Evolutionary conservation across 805 yeast species (phyloP), one percentile per base, ranked within the genome.

Genomic region (Candida adriatica): DNA sequence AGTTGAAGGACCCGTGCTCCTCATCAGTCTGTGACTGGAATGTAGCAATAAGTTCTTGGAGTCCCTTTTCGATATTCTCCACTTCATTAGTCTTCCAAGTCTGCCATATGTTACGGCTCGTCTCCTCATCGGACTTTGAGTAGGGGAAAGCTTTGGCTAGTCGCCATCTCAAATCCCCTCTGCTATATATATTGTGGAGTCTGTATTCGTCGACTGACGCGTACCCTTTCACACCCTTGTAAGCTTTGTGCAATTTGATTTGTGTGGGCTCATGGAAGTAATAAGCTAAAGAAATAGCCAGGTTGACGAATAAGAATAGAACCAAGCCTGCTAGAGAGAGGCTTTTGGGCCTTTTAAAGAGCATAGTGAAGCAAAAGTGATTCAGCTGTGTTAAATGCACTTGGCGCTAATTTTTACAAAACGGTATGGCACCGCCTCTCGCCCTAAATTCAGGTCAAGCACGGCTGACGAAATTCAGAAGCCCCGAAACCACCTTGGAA

Each of bases 61-160:
- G 33, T 4, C 33, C 34, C 11, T 32, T 13, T n/a, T 41, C 41
- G 8, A 41, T 22, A 21, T 31, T 8, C 2, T 30, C 31, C 14
- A 31, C 13, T 6, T 36, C 26, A 6, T 28, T 31, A 11, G 36
- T 37, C 41, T 68, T 67, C 74, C 74, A 68, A 8, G 68, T 56
- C 43, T 68, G 74, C 72, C 73, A 68, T 24, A 68, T 65, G 37
- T 57, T 55, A 17, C 58, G 64, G 3, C 63, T 68, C 33, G 60
- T 58, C 8, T 22, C 15, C 6, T 30, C 30, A 2, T 35, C 23
- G 9, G 35, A 13, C 27, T 33, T 39, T 13, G 31, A 26, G 24
- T 42, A 42, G 5, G 46, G 46, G 38, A 37, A 42, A 1, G 28
- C 35, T 18, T 20, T n/a, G 2, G 44, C 35, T 14, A 42, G 17